phyloP scores from a whole-genome alignment of 805 yeast genomes.

The Wickerhamomyces queroliae region DNA sequence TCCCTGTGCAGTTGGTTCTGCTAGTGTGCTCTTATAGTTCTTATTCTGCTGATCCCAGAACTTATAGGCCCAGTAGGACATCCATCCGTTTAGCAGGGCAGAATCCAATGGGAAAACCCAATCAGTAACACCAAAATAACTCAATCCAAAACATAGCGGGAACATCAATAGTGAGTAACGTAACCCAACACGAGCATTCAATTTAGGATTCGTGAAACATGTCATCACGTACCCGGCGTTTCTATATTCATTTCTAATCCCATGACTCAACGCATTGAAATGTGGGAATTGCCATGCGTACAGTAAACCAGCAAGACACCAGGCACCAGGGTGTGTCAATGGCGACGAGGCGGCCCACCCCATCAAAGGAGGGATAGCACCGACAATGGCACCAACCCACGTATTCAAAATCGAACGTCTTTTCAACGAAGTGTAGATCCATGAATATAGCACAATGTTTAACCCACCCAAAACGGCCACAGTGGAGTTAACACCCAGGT shows the following conservation, averaged over 20 bases:
- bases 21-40: constrained; percentile 41
- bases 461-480: constrained; percentile 78
- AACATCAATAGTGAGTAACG: constrained; percentile 90
- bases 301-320: constrained; percentile 85
- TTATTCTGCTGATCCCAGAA: constrained; percentile 81
- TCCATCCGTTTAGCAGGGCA: constrained; percentile 78
- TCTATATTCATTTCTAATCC: constrained; percentile 81
- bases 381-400: constrained; percentile 99
- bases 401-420: constrained; percentile 82
- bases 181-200: constrained; percentile 90
- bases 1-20: constrained; percentile 48
- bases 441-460: constrained; percentile 79
- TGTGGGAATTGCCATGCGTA: constrained; percentile 99
- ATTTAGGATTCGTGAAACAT: constrained; percentile 83
- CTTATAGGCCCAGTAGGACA: constrained; percentile 67
- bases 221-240: constrained; percentile 98
- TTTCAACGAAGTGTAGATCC: constrained; percentile 88
- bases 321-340: constrained; percentile 81
- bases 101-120: constrained; percentile 78
- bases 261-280: constrained; percentile 87
- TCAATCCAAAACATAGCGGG: constrained; percentile 82
- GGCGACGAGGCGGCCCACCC: constrained; percentile 96
- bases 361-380: constrained; percentile 98
- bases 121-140: constrained; percentile 79
- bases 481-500: constrained; percentile 76